These are phyloP conservation scores for Gloeostereum incarnatum DNA, from an alignment of 768 basidiomycete species.

Conservation along the genomic window DNA sequence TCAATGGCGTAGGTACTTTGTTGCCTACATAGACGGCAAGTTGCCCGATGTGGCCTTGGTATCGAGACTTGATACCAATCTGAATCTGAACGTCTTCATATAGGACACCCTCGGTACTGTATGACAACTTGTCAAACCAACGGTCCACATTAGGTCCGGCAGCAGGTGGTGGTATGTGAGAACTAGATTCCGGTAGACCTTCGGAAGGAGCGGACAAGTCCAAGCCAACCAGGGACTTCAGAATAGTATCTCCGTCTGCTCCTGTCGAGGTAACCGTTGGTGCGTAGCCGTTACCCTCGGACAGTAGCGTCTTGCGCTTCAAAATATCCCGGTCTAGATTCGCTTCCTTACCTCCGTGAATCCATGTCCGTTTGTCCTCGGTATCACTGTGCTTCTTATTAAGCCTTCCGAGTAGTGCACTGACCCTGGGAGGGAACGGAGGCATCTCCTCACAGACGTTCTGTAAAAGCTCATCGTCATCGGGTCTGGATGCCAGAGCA, in stretches of 20 bases:
- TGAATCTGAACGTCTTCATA: constrained; percentile 96
- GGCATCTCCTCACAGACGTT: constrained; percentile 99
- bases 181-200: constrained; percentile 8
- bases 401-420: constrained; percentile 77
- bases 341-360: constrained; percentile 89
- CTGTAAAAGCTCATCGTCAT: constrained; percentile 89
- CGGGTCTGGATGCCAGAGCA: constrained; percentile 72
- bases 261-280: constrained; percentile 21
- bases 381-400: constrained; percentile 87
- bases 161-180: constrained; percentile 43
- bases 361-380: constrained; percentile 94
- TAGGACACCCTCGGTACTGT: constrained; percentile 76
- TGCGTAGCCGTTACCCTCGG: constrained; percentile 25
- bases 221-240: constrained; percentile 76
- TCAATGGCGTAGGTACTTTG: constrained; percentile 84
- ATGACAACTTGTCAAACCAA: constrained; percentile 83
- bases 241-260: constrained; percentile 31
- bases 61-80: constrained; percentile 93
- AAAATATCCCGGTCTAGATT: constrained; percentile 69
- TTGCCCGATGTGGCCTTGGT: constrained; percentile 90
- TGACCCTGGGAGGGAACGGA: constrained; percentile 92
- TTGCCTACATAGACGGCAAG: constrained; percentile 94
- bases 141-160: constrained; percentile 70
- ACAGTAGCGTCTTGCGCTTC: constrained; percentile 37
- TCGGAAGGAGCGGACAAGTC: constrained; percentile 38